phyloP scores from a whole-genome alignment of 108 stramenopile genomes.

The Licmophora abbreviata region DNA sequence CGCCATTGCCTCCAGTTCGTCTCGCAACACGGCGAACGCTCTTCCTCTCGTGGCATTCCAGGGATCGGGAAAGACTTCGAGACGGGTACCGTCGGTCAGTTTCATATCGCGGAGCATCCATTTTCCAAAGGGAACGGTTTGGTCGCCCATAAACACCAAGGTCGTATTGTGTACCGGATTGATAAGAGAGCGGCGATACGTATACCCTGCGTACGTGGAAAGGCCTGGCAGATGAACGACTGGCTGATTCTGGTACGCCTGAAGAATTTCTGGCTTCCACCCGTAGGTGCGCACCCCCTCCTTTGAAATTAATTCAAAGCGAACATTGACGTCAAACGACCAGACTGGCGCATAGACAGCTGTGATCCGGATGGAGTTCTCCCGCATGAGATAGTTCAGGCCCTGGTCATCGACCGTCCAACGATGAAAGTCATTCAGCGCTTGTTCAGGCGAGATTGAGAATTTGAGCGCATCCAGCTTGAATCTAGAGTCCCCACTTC shows the following conservation, averaged over 20 bases:
- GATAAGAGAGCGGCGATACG: constrained; percentile 61
- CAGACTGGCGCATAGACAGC: constrained; percentile 69
- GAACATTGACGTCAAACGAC: constrained; percentile 71
- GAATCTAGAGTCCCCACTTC: constrained; percentile 18
- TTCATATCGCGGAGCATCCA: constrained; percentile 70
- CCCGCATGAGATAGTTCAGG: constrained; percentile 43
- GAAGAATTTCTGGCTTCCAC: constrained; percentile 53
- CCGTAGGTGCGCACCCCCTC: constrained; percentile 1
- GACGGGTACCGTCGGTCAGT: constrained; percentile 21
- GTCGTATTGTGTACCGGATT: constrained; percentile 73
- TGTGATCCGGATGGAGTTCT: constrained; percentile 28
- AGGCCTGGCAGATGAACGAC: constrained; percentile 65
- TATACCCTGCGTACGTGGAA: constrained; percentile 64
- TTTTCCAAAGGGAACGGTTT: constrained; percentile 54
- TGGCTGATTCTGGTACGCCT: constrained; percentile 27
- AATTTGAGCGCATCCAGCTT: constrained; percentile 64
- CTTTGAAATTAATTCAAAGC: constrained; percentile 26
- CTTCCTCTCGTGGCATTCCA: constrained; percentile 72
- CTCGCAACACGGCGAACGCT: constrained; percentile 42
- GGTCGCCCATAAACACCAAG: constrained; percentile 61
- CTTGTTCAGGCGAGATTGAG: constrained; percentile 57
- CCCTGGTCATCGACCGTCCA: constrained; percentile 74
- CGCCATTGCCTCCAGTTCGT: constrained; percentile 51
- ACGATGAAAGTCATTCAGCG: constrained; percentile 49
- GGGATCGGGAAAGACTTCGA: constrained; percentile 70